Evolutionary conservation across 2,329 filamentous ascomycete species (phyloP), one percentile per base, ranked within the genome.

Genomic region (Sporothrix humicola): DNA sequence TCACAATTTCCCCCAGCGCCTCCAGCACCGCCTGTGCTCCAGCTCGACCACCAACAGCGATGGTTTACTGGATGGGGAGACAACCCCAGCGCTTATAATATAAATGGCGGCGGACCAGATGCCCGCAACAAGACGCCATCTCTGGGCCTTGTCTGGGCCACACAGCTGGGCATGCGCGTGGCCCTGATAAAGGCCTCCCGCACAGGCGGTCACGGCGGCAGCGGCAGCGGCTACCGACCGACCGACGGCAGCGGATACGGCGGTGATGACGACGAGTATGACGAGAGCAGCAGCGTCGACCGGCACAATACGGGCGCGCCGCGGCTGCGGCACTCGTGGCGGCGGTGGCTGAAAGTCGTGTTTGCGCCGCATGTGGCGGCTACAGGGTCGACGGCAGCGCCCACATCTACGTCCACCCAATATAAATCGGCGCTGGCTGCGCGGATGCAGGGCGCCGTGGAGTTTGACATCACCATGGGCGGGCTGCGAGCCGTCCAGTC

Each of bases 41-140:
- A 89, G 46, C 88, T 98, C 9, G 91, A 97, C 78, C 93, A 98
- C 81, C 95, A 98, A 82, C 94, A 98, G 81, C 89, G 93, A 59
- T 98, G 95, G 89, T 97, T 98, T 82, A 97, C 95, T 3, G 95
- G 96, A 76, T 98, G 96, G 95, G 94, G 95, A 26, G 93, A 97
- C 80, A 86, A 90, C 73, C 83, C 86, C 17, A 78, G 82, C 31
- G 81, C 83, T 20, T 79, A 83, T n/a, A 80, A 83, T 71, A 8
- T 15, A n/a, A 31, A 31, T n/a, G 44, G n/a, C 23, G 37, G 8
- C 37, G 81, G 83, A 23, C 42, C 61, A 12, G 79, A 82, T 13
- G 81, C 84, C 68, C 81, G 83, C 37, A 82, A 92, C 72, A 98
- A 98, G 82, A 97, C 93, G 0, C 95, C 95, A 0, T 93, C 93